These are phyloP conservation scores for Iberis amara DNA, from an alignment of 441 rosid genomes.

Conservation along the genomic window DNA sequence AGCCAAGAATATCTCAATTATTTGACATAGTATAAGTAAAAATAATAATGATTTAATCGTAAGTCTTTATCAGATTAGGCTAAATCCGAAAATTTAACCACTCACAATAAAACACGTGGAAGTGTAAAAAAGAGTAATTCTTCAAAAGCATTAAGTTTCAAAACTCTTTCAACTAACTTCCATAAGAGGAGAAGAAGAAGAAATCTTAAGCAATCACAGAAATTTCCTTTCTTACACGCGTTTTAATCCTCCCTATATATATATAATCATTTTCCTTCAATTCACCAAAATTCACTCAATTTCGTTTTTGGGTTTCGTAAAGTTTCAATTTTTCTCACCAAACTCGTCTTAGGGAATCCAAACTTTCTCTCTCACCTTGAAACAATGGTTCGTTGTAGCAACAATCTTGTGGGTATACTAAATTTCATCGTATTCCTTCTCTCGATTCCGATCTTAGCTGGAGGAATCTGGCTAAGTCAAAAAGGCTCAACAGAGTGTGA, in stretches of 20 bases:
- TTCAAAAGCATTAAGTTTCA: no score
- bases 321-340: constrained; percentile 5
- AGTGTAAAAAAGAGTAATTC: no score
- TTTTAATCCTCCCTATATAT: constrained; percentile 22
- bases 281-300: neutral
- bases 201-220: constrained; percentile 29
- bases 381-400: constrained; percentile 58
- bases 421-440: constrained; percentile 62
- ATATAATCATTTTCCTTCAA: neutral
- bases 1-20: no score
- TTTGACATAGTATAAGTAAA: no score
- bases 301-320: constrained; percentile 1
- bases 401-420: constrained; percentile 63
- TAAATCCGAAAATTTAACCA: neutral
- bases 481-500: constrained; percentile 67
- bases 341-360: neutral
- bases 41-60: no score
- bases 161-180: neutral
- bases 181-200: neutral
- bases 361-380: neutral
- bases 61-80: neutral
- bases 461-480: constrained; percentile 67
- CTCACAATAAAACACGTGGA: no score
- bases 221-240: constrained; percentile 25
- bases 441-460: constrained; percentile 68